Evolutionary conservation across 2,329 filamentous ascomycete genomes (phyloP), one percentile per base, ranked within the genome.

Genomic region (Claviceps quebecensis): DNA sequence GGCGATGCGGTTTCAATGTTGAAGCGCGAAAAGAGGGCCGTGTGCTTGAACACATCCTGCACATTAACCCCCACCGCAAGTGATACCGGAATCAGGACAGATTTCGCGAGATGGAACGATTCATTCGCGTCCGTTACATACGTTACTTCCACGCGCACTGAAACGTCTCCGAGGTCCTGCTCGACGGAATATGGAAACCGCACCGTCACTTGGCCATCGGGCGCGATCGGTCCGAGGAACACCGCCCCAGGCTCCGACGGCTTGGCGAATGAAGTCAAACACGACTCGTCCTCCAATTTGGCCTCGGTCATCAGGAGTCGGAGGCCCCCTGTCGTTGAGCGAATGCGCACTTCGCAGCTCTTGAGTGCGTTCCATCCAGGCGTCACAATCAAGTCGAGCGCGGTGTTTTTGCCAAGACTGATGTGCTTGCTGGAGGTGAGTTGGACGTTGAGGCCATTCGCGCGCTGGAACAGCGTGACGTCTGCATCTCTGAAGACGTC

Each of bases 21-120:
- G 64, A 98, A 98, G 9, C 84, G 84, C 0, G 90, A 96, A 61
- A 93, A 93, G 0, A 97, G 74, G 0, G 80, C 76, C 7, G 81
- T 71, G 56, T 87, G 81, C 63, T 95, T 95, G 72, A 97, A 97
- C 29, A 94, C 80, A 59, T 98, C 93, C 60, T 97, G 90, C 5
- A 98, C 93, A 57, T 97, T 97, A 55, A 98, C 93, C 3, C 91
- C 90, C 3, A 98, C 74, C 0, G 88, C 87, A 4, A 98, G 72
- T 1, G 85, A 77, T 1, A 93, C 84, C 2, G 83, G 77, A 19
- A 94, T 74, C 3, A 74, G 78, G 56, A 87, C 86, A 3, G 60
- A 59, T 47, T 68, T 70, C 40, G 66, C 65, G 48, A 69, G 59
- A 47, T 56, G 59, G 50, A 61, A 68, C 9, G 60, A 57, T 7